Percentiles rank a stretch among this genome's conserved stretches.
These are phyloP conservation scores for Smallanthus sonchifolius DNA, from an alignment of 129 eudicot genomes.

Conservation along the genomic window DNA sequence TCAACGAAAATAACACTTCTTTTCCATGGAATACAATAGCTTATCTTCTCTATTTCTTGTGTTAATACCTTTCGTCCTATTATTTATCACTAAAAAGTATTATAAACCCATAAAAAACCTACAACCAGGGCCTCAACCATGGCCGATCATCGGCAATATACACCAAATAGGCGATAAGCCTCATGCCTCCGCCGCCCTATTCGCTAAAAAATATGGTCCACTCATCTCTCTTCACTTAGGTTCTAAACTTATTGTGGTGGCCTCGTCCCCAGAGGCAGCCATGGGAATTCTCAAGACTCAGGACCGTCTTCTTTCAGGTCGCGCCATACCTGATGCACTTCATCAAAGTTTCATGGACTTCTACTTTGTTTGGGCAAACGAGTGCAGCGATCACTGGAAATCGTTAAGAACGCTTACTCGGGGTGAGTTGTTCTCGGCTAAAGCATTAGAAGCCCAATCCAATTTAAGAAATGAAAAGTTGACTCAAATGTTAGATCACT, in stretches of 20 bases:
- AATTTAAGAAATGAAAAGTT: too few relatives aligned
- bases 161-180: constrained; percentile 19
- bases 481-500: too few relatives aligned
- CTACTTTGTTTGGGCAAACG: too few relatives aligned
- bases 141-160: constrained; percentile 30
- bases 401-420: too few relatives aligned
- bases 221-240: constrained; percentile 24
- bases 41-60: not conserved
- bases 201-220: constrained; percentile 21
- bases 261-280: constrained; percentile 25
- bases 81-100: not conserved
- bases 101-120: not conserved
- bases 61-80: not conserved
- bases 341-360: not conserved
- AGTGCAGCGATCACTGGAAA: too few relatives aligned
- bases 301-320: constrained; percentile 17
- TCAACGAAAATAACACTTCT: not conserved
- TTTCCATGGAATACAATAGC: not conserved
- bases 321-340: constrained; percentile 13
- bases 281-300: constrained; percentile 23
- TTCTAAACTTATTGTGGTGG: constrained; percentile 21
- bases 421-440: too few relatives aligned
- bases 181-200: not conserved
- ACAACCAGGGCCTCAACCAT: constrained; percentile 15
- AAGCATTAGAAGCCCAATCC: too few relatives aligned